Evolutionary conservation across 1,284 basidiomycete species (phyloP).

Genomic region (Ceratobasidium sp.): DNA sequence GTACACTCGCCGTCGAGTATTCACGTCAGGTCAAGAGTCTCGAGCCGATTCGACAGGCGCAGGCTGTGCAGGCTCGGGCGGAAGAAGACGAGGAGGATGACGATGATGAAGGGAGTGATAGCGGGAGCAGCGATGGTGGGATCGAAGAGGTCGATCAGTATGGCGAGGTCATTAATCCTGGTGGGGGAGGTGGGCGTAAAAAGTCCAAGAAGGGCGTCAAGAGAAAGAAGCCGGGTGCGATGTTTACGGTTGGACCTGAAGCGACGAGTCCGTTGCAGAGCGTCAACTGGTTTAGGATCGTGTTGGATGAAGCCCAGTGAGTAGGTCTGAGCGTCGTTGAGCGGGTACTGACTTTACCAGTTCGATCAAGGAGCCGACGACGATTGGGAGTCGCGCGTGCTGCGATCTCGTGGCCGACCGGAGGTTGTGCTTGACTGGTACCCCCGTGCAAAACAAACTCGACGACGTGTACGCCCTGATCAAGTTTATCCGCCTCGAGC

Average conservation of each 20-base stretch:
- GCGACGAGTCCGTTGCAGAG: conserved; percentile 88
- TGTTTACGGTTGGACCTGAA: conserved; percentile 54
- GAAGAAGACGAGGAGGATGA: conserved; percentile 50
- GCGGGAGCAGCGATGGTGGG: conserved; percentile 55
- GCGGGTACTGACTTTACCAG: conserved; percentile 53
- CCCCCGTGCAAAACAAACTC: conserved; percentile 98
- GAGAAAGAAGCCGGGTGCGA: conserved; percentile 47
- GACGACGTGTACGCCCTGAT: conserved; percentile 97
- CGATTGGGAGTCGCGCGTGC: conserved; percentile 91
- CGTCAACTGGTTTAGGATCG: conserved; percentile 97
- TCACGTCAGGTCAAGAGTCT: conserved; percentile 82
- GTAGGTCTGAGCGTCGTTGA: too few relatives aligned
- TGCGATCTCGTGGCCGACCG: conserved; percentile 95
- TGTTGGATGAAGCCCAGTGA: conserved; percentile 98
- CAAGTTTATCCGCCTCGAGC: conserved; percentile 91
- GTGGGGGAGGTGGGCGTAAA: conserved; percentile 66
- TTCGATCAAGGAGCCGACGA: conserved; percentile 94
- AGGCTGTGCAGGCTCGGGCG: conserved; percentile 44
- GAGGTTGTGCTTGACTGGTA: conserved; percentile 92
- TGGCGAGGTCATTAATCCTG: conserved; percentile 63
- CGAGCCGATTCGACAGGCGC: conserved; percentile 47
- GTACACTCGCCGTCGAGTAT: conserved; percentile 93
- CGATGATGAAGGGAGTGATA: conserved; percentile 73
- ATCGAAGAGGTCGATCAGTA: conserved; percentile 70
- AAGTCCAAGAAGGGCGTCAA: conserved; percentile 65